These are phyloP conservation scores for Coccomyxa sp. DNA, from an alignment of 139 green algal genomes.

Conservation along the genomic window DNA sequence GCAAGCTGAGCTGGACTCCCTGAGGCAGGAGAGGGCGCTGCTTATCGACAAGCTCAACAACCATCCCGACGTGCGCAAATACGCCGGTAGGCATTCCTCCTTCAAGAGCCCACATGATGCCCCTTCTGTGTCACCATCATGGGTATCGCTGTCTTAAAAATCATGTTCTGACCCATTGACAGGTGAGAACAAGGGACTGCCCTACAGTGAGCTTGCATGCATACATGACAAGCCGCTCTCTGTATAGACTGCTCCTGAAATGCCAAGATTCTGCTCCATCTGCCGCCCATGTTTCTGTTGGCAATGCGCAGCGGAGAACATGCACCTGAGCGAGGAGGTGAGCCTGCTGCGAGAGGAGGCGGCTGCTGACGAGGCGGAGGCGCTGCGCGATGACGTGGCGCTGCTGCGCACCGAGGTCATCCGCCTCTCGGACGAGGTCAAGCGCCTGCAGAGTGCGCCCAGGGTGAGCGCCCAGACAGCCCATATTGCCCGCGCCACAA, in stretches of 20 bases:
- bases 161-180: too few species aligned
- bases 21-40: slow-evolving; percentile 28
- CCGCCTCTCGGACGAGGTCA: slow-evolving; percentile 6
- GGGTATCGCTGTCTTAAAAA: too few species aligned
- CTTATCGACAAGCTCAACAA: slow-evolving; percentile 29
- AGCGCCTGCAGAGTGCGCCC: slow-evolving; percentile 4
- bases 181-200: too few species aligned
- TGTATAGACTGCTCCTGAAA: too few species aligned
- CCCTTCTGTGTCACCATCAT: too few species aligned
- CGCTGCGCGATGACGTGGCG: slow-evolving; percentile 19
- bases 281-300: too few species aligned
- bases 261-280: too few species aligned
- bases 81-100: slow-evolving; percentile 28
- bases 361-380: slow-evolving; percentile 15
- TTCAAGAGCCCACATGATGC: neutral
- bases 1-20: slow-evolving; percentile 9
- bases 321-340: slow-evolving; percentile 34
- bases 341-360: slow-evolving; percentile 10
- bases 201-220: too few species aligned
- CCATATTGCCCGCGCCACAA: neutral
- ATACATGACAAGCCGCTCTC: too few species aligned
- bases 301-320: slow-evolving; percentile 37
- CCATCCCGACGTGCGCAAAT: slow-evolving; percentile 49
- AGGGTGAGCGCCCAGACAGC: slow-evolving; percentile 5
- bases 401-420: slow-evolving; percentile 31